A percentile compares a stretch with the other conserved stretches of the same genome.
Conservation (phyloP, 2,329 filamentous ascomycete species). For the Bipolaris gigantea region DNA sequence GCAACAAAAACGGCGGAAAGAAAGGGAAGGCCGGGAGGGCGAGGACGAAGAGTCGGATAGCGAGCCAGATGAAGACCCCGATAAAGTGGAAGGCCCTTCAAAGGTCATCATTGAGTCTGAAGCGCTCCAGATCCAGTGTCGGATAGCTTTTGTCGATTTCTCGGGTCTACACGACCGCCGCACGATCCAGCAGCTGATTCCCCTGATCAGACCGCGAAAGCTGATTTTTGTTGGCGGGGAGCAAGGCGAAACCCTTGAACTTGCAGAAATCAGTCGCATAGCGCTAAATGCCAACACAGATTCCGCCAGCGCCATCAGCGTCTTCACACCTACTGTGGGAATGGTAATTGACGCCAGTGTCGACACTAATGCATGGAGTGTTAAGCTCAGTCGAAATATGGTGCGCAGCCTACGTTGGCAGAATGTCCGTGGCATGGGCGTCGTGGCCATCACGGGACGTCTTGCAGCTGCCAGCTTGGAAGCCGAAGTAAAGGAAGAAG, state of each 20-base stretch:
- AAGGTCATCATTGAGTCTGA: slow-evolving; percentile 70
- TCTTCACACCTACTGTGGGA: slow-evolving; percentile 81
- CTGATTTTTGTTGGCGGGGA: slow-evolving; percentile 87
- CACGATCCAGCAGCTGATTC: slow-evolving; percentile 91
- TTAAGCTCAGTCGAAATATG: slow-evolving; percentile 82
- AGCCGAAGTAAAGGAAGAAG: slow-evolving; percentile 43
- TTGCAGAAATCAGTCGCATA: slow-evolving; percentile 79
- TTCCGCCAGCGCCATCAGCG: slow-evolving; percentile 56
- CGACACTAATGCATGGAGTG: slow-evolving; percentile 95
- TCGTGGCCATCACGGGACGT: slow-evolving; percentile 87
- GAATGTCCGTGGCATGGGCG: slow-evolving; percentile 82
- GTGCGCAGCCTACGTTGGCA: slow-evolving; percentile 93
- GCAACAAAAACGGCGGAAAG: slow-evolving; percentile 62
- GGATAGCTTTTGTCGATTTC: slow-evolving; percentile 88
- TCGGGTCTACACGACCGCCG: slow-evolving; percentile 90
- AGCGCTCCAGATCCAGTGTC: slow-evolving; percentile 68
- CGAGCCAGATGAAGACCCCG: slow-evolving; percentile 55
- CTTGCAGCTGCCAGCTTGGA: slow-evolving; percentile 56
- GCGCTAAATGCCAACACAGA: slow-evolving; percentile 57
- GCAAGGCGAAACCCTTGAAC: slow-evolving; percentile 68
- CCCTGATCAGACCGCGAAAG: slow-evolving; percentile 90
- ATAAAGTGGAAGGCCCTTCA: slow-evolving; percentile 66
- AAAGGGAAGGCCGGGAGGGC: slow-evolving; percentile 33
- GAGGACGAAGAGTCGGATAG: slow-evolving; percentile 49
- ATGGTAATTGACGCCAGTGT: slow-evolving; percentile 83